phyloP scores from a whole-genome alignment of 2,329 filamentous ascomycete genomes.

The Aspergillus ustus region DNA sequence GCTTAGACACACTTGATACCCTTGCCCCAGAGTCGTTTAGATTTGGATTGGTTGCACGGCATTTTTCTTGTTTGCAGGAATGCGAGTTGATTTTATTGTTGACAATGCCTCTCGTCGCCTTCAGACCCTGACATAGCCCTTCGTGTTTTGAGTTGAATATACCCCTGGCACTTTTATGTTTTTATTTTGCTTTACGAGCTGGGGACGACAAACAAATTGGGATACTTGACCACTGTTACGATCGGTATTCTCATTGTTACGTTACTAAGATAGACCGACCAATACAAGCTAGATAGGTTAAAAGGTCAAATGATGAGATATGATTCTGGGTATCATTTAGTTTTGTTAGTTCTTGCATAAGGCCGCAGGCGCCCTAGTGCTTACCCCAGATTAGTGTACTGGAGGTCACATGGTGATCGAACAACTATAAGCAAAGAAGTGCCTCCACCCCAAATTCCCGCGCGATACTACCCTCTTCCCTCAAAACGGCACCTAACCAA shows the following conservation, averaged over 20 bases:
- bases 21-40: not conserved
- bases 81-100: not conserved
- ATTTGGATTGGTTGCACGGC: not conserved
- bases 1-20: not conserved
- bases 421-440: conserved; percentile 68
- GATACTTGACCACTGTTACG: not conserved
- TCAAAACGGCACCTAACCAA: conserved; percentile 79
- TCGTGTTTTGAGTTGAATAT: conserved; percentile 11
- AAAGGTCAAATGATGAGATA: not conserved
- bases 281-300: not conserved
- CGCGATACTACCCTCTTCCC: conserved; percentile 72
- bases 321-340: conserved; percentile 12
- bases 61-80: not conserved
- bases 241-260: not conserved
- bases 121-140: not conserved
- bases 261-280: not conserved
- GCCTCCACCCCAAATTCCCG: conserved; percentile 78
- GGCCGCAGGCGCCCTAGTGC: not conserved
- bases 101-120: not conserved
- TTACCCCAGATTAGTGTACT: not conserved
- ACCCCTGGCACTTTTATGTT: conserved; percentile 5
- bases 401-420: not conserved
- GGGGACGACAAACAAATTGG: not conserved
- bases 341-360: not conserved
- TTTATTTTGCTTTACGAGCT: not conserved